Evolutionary conservation across 2,329 filamentous ascomycete genomes (phyloP), one percentile per base, ranked within the genome.

Genomic region (Monilinia laxa): DNA sequence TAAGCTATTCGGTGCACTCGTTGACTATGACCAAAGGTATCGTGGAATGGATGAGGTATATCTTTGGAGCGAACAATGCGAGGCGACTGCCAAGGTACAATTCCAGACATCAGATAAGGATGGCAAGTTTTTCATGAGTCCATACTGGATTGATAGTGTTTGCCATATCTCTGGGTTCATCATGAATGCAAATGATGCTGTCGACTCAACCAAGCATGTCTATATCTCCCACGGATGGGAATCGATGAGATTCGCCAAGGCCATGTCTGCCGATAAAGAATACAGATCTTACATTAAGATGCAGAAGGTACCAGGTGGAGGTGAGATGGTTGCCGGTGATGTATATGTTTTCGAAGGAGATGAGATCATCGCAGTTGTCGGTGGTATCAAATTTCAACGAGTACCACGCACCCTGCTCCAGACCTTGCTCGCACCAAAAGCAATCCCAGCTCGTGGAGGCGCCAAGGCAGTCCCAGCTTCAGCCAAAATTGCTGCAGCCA

Each of bases 151-250:
- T 64, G 85, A 88, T 72, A 85, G 83, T 67, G 73, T 85, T 66
- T 84, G 82, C 66, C 85, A 87, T 69, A 81, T 87, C 66, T 84
- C 85, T 0, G 85, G 85, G 28, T 87, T 87, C 76, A 83, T 87
- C 68, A 80, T 86, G 76, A 87, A 88, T 70, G 84, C 80, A 14
- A 84, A 83, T 11, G 74, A 75, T 67, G 69, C 67, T 25, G 62
- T 71, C 14, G 71, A 75, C 45, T 69, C 69, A 2, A 70, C 71
- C 56, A 72, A 69, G 25, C 47, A 72, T 23, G 69, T 73, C 53
- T 75, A 71, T 31, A 72, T 75, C 28, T 73, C 71, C 18, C 71
- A 71, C 52, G 72, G 73, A 35, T 74, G 73, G 73, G 69, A 71
- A 42, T 69, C 69, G 18, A 69, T 73, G 64, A 72, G 70, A 45